Base-by-base conservation (phyloP, 2,329 filamentous ascomycete species). In the Beauveria caledonica region DNA sequence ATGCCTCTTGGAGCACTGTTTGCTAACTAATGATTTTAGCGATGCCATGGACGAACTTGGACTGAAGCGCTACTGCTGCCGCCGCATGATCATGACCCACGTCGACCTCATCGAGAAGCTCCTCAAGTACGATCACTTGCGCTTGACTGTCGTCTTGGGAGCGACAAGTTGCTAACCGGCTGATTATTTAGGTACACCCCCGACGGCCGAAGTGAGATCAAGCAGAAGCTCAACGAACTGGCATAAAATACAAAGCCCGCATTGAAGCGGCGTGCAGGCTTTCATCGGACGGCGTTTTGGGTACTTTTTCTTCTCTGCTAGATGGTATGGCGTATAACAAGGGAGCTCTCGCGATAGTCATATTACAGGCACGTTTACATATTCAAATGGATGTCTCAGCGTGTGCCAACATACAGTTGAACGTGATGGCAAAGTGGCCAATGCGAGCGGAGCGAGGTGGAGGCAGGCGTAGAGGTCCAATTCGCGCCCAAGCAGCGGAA, bases 41-140 rank as follows among this genome's bases (percentile, higher is more conserved):
- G 92, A 97, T 73, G 94, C 93, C 46, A 96, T 99, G 88, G 92
- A 97, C 75, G 84, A 92, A 72, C 86, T 99, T 58, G 92, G 92
- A 60, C 88, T 95, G 71, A 93, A 91, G 77, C 86, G 94, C 68
- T 99, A 99, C 80, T 99, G 94, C 84, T 99, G 94, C 80, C 90
- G 94, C 68, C 89, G 94, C 71, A 99, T 99, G 94, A 86, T 99
- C 75, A 97, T 99, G 89, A 99, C 94, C 62, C 94, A 99, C 77
- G 94, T 99, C 69, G 94, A 99, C 74, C 81, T 99, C 64, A 97
- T 99, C 68, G 94, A 99, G 82, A 99, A 99, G 78, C 85, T 99
- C 55, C 85, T 99, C 66, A 90, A 93, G 90, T 96, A 86, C 68
- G 84, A 60, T 42, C 25, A 45, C 42, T 27, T 13, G 23, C 40